Conservation (phyloP, 306 rosid species). For the Pterocarpus santalinus region DNA sequence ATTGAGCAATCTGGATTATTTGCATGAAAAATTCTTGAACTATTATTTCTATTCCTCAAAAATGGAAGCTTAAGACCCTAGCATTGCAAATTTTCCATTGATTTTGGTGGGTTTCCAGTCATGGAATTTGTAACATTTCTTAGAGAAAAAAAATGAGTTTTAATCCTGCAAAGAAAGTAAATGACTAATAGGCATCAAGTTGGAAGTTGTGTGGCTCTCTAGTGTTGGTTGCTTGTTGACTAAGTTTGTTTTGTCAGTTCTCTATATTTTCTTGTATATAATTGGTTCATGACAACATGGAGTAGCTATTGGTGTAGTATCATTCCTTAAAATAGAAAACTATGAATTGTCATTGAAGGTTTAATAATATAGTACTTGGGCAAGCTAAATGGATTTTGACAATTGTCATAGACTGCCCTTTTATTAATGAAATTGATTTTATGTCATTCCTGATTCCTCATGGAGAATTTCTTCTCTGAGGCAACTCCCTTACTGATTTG, state of each 20-base stretch:
- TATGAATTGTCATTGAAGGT: neutral
- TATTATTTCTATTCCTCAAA: slow-evolving; percentile 20
- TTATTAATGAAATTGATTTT: slow-evolving; percentile 23
- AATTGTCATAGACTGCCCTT: neutral
- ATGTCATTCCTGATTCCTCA: slow-evolving; percentile 20
- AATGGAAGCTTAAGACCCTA: slow-evolving; percentile 14
- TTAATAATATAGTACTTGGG: slow-evolving; percentile 21
- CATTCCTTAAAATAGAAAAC: slow-evolving; percentile 16
- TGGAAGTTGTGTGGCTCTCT: slow-evolving; percentile 12
- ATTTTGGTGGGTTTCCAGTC: slow-evolving; percentile 11
- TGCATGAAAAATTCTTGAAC: slow-evolving; percentile 15
- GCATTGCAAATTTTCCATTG: slow-evolving; percentile 9
- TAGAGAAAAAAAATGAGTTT: neutral
- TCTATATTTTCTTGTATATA: neutral
- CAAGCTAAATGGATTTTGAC: slow-evolving; percentile 17
- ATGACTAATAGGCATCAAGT: neutral
- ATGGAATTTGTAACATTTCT: neutral
- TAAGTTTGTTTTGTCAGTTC: neutral
- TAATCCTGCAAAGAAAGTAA: slow-evolving; percentile 13
- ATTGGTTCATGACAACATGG: slow-evolving; percentile 14
- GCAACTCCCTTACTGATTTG: slow-evolving; percentile 10
- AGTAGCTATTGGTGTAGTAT: slow-evolving; percentile 23
- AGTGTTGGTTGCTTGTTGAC: slow-evolving; percentile 6
- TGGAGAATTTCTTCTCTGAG: neutral
- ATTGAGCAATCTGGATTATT: neutral